A percentile compares a stretch with the other conserved stretches of the same genome.
These are phyloP conservation scores for Eucalyptus shirleyi DNA, from an alignment of 345 rosid genomes.

Conservation along the genomic window DNA sequence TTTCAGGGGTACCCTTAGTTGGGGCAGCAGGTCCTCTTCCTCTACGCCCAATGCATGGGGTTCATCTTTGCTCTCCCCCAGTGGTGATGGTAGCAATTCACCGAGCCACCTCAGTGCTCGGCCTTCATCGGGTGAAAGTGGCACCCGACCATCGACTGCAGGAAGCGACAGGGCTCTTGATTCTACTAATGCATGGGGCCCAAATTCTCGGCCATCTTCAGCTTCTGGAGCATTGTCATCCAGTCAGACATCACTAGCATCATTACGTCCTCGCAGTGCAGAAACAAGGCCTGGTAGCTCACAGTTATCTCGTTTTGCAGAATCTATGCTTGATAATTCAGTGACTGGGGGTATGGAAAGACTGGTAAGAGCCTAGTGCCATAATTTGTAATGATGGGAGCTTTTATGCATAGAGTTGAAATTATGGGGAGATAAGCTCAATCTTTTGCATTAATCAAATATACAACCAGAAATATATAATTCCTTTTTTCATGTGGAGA, in stretches of 20 bases:
- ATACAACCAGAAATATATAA: background rate
- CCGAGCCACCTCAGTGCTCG: constrained; percentile 73
- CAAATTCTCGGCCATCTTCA: constrained; percentile 90
- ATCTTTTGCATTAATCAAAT: background rate
- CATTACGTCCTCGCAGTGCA: constrained; percentile 92
- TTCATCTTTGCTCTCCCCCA: constrained; percentile 57
- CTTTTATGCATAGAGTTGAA: background rate
- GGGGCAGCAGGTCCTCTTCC: constrained; percentile 83
- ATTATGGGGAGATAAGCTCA: background rate
- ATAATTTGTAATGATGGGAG: background rate
- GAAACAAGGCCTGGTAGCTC: constrained; percentile 99
- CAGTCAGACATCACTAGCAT: constrained; percentile 47
- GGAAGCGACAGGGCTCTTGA: constrained; percentile 79
- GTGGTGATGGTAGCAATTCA: constrained; percentile 66
- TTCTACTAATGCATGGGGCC: constrained; percentile 46
- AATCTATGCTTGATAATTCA: constrained; percentile 55
- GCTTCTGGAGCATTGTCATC: constrained; percentile 82
- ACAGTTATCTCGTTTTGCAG: constrained; percentile 97
- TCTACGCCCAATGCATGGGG: constrained; percentile 88
- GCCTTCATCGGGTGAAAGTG: constrained; percentile 95
- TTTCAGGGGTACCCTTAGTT: constrained; percentile 76
- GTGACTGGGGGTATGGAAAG: constrained; percentile 42
- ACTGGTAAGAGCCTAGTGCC: constrained; percentile 33
- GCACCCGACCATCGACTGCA: constrained; percentile 89
- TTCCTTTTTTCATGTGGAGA: background rate